phyloP scores from a whole-genome alignment of 345 rosid species.

The Gossypium longicalyx region DNA sequence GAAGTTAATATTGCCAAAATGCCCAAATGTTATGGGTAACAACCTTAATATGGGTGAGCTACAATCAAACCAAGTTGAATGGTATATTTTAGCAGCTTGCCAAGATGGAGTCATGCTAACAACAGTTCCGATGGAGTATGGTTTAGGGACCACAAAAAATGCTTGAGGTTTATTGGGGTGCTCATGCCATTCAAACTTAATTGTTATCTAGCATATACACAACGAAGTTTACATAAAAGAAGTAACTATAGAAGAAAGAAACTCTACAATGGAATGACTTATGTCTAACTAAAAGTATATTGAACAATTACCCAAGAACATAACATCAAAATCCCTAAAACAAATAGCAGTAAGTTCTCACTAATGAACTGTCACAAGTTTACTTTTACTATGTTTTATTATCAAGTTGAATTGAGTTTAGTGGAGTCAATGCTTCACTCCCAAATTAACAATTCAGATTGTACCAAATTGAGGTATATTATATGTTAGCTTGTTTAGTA shows the following conservation, averaged over 20 bases:
- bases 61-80: background rate
- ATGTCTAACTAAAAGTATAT: too few species aligned
- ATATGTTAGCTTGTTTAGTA: background rate
- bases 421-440: background rate
- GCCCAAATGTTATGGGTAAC: background rate
- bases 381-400: background rate
- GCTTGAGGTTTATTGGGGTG: background rate
- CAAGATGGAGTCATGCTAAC: background rate
- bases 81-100: background rate
- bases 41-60: background rate
- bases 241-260: background rate
- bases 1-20: background rate
- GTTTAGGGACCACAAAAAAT: background rate
- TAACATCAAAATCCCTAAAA: background rate
- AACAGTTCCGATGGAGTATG: background rate
- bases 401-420: background rate
- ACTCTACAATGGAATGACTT: background rate
- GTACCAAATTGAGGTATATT: background rate
- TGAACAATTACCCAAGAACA: background rate
- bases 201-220: background rate
- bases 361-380: background rate
- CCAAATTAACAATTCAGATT: background rate
- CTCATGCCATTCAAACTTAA: background rate
- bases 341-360: background rate
- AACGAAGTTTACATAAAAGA: background rate